These are phyloP conservation scores for Boletus sensibilis DNA, from an alignment of 768 basidiomycete species.

Conservation along the genomic window DNA sequence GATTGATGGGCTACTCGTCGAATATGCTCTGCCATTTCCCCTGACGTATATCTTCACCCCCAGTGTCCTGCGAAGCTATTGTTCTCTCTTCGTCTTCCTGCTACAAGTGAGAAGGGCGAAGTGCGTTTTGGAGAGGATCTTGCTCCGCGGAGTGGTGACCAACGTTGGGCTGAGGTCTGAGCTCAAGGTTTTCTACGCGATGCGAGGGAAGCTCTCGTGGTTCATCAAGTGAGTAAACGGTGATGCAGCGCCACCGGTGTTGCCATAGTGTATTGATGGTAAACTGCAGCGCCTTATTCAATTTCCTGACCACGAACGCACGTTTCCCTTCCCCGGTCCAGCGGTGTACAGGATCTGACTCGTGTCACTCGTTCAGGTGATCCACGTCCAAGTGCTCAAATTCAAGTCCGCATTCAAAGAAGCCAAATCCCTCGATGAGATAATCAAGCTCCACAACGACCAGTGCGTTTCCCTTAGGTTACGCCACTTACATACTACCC, in stretches of 20 bases:
- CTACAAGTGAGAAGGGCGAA: constrained; percentile 76
- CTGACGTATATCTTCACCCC: constrained; percentile 75
- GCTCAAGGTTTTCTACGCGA: constrained; percentile 71
- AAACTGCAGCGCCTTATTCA: constrained; percentile 54
- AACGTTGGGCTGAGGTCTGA: constrained; percentile 40
- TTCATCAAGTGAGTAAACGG: constrained; percentile 69
- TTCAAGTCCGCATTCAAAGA: constrained; percentile 57
- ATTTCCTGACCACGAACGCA: constrained; percentile 75
- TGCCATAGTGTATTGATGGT: background rate
- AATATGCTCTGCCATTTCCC: constrained; percentile 82
- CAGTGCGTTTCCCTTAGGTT: constrained; percentile 48
- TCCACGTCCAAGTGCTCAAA: constrained; percentile 57
- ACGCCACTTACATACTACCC: background rate
- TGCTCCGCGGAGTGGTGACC: constrained; percentile 53
- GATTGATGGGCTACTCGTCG: constrained; percentile 65
- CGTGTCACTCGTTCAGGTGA: constrained; percentile 46
- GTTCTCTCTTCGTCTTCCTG: constrained; percentile 67
- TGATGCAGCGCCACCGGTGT: background rate
- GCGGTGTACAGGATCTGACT: background rate
- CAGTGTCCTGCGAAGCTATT: constrained; percentile 53
- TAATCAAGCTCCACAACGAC: constrained; percentile 64
- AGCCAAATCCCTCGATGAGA: constrained; percentile 70
- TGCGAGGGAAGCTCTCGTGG: constrained; percentile 78
- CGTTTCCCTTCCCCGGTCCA: constrained; percentile 17
- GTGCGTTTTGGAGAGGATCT: constrained; percentile 63